phyloP scores from a whole-genome alignment of 257 asterid genomes.

The Plantago elongata region DNA sequence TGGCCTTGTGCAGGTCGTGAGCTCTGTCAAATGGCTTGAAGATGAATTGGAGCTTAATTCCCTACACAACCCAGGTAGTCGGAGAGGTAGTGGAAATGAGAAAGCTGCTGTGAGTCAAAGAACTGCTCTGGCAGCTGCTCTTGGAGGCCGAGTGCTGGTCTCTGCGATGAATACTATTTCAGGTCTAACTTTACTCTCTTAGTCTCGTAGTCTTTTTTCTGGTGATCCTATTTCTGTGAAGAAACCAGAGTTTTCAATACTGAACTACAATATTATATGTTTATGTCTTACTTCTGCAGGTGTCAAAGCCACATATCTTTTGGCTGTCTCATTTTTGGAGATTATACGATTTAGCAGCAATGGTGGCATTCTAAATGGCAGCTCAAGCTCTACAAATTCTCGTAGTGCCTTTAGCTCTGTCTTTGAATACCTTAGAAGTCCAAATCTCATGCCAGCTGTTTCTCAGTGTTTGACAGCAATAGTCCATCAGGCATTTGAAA shows the following conservation, averaged over 20 bases:
- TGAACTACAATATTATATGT: slow-evolving; percentile 21
- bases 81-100: slow-evolving; percentile 88
- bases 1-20: slow-evolving; percentile 68
- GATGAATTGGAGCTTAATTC: slow-evolving; percentile 99
- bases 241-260: slow-evolving; percentile 4
- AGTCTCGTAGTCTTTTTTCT: too few relatives aligned
- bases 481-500: slow-evolving; percentile 86
- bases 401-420: slow-evolving; percentile 96
- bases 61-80: slow-evolving; percentile 96
- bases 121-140: slow-evolving; percentile 92
- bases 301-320: slow-evolving; percentile 97
- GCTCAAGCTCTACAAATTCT: slow-evolving; percentile 56
- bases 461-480: slow-evolving; percentile 96
- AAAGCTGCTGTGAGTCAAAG: slow-evolving; percentile 93
- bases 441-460: slow-evolving; percentile 87
- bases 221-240: slow-evolving; percentile 19
- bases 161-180: slow-evolving; percentile 87
- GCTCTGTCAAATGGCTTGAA: slow-evolving; percentile 99
- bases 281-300: slow-evolving; percentile 45
- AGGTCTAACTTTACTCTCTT: slow-evolving; percentile 34
- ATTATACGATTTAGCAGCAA: slow-evolving; percentile 96
- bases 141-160: slow-evolving; percentile 94
- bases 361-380: slow-evolving; percentile 92
- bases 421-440: slow-evolving; percentile 93
- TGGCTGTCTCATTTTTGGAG: slow-evolving; percentile 96